Evolutionary conservation across 1,284 basidiomycete genomes (phyloP), one percentile per base, ranked within the genome.

Genomic region (Gastroboletus turbinatus): DNA sequence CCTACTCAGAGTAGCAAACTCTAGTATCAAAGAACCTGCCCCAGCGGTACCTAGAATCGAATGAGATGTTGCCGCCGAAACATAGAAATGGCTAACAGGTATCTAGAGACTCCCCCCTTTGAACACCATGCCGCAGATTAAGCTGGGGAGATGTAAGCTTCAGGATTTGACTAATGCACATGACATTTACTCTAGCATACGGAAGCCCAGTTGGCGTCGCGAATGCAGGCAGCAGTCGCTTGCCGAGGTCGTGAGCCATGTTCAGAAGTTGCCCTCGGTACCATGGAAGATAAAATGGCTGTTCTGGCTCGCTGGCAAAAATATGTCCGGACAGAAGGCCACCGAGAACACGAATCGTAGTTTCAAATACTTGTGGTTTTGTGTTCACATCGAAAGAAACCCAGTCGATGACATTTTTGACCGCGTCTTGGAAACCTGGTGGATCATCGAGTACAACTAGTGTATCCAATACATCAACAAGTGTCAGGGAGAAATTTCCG

Each of bases 301-400:
- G 80, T 17, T 76, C 76, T 38, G 81, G 72, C 67, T 85, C 75
- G 70, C 79, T 84, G 38, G 91, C 88, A 76, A 92, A 88, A 66
- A 90, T 81, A 65, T 94, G 94, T 9, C 85, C 94, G 6, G 92
- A 94, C 14, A 98, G 73, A 44, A 98, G 79, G 4, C 93, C 93
- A 5, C 96, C 95, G 5, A 98, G 76, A 3, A 92, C 90, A 33
- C 93, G 85, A 58, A 96, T 96, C 2, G 90, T 96, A 17, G 90
- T 90, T 75, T 95, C 92, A 66, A 95, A 95, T 4, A 94, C 87
- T 78, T 98, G 95, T 36, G 92, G 92, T 74, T 86, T 91, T 32
- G 92, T 92, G 71, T 95, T 88, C 58, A 94, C 89, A 66, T 95
- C 87, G 66, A 94, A 95, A 3, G 84, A 87, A 44, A 95, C 91